These are phyloP conservation scores for Xerophyta viscosa DNA, from an alignment of 106 monocot species.

Conservation along the genomic window DNA sequence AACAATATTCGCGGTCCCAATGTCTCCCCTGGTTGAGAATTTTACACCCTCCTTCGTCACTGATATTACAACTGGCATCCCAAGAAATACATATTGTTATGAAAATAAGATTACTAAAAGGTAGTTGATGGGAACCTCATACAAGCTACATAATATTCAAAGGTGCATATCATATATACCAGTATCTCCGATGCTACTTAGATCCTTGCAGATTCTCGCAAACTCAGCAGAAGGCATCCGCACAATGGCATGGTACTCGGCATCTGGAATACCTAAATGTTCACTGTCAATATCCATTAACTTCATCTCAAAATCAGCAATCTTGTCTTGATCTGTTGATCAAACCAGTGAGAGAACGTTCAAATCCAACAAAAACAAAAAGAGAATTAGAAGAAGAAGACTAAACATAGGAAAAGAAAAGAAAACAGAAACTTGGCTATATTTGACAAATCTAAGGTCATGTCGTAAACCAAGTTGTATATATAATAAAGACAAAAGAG, in stretches of 20 bases:
- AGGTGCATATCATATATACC: too few species aligned
- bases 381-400: not conserved
- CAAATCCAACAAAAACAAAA: not conserved
- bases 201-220: constrained; percentile 73
- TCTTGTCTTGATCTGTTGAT: constrained; percentile 71
- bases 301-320: constrained; percentile 93
- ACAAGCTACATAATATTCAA: too few species aligned
- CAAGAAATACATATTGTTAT: too few species aligned
- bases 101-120: too few species aligned
- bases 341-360: not conserved
- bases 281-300: constrained; percentile 89
- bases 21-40: constrained; percentile 88
- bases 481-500: too few species aligned
- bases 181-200: constrained; percentile 78
- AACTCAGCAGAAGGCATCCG: constrained; percentile 77
- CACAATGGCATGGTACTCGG: constrained; percentile 78
- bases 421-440: too few species aligned
- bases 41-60: constrained; percentile 97
- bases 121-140: too few species aligned
- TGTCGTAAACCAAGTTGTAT: too few species aligned
- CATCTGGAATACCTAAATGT: constrained; percentile 79
- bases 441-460: too few species aligned
- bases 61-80: constrained; percentile 97
- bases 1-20: constrained; percentile 89
- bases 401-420: too few species aligned